phyloP scores from a whole-genome alignment of 225 moss, liverwort and hornwort species.

The Climacium dendroides region DNA sequence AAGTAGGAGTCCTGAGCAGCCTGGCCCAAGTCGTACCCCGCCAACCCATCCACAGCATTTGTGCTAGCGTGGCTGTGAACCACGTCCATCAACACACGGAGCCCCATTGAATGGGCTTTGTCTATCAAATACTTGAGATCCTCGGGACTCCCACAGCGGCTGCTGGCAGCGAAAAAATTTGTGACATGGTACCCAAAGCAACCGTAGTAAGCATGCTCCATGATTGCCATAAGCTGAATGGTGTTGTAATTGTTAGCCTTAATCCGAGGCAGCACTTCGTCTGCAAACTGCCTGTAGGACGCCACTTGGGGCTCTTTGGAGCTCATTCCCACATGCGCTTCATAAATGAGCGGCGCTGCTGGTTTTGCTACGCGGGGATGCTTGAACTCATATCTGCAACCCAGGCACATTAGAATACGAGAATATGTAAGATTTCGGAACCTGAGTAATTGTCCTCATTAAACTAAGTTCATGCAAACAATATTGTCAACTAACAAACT shows the following conservation, averaged over 20 bases:
- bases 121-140: conserved; percentile 90
- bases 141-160: conserved; percentile 80
- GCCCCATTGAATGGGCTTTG: conserved; percentile 77
- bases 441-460: background rate
- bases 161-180: conserved; percentile 87
- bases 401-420: background rate
- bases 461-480: background rate
- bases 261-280: conserved; percentile 76
- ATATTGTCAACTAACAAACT: background rate
- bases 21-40: conserved; percentile 72
- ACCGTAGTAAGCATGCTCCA: conserved; percentile 96
- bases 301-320: conserved; percentile 64
- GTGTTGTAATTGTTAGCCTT: conserved; percentile 93
- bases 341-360: conserved; percentile 73
- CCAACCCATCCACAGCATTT: conserved; percentile 82
- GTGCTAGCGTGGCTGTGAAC: conserved; percentile 94
- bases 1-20: conserved; percentile 62
- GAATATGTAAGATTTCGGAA: background rate
- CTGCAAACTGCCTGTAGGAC: conserved; percentile 86
- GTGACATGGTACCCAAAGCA: conserved; percentile 97
- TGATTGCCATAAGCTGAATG: conserved; percentile 88
- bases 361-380: conserved; percentile 62
- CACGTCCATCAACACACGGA: conserved; percentile 86
- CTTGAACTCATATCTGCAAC: conserved; percentile 62
- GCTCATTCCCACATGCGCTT: conserved; percentile 99